A percentile compares a stretch with the other conserved stretches of the same genome.
These are phyloP conservation scores for Botrytis fabae DNA, from an alignment of 2,329 filamentous ascomycete genomes.

Conservation along the genomic window DNA sequence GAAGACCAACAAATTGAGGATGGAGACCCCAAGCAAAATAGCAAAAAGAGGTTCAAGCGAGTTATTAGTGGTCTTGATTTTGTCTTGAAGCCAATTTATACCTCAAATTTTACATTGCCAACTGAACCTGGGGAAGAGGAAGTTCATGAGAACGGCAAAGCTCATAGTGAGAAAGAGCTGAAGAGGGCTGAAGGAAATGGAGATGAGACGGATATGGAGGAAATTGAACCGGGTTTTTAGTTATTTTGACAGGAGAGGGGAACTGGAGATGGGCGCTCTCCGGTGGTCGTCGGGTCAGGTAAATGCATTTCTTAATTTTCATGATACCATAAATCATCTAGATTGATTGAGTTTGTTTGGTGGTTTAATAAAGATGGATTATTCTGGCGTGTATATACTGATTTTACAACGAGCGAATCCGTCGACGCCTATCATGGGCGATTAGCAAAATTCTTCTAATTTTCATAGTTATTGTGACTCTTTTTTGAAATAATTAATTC, in stretches of 20 bases:
- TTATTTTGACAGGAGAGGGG: neutral
- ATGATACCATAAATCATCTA: neutral
- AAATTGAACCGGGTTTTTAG: neutral
- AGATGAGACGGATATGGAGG: neutral
- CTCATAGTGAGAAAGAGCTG: neutral
- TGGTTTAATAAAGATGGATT: neutral
- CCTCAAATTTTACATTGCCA: neutral
- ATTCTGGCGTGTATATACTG: neutral
- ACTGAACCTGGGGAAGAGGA: constrained; percentile 5
- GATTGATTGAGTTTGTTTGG: neutral
- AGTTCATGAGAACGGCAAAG: neutral
- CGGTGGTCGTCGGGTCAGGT: neutral
- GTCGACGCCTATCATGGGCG: neutral
- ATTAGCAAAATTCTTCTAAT: neutral
- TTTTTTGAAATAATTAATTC: neutral
- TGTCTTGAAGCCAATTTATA: constrained; percentile 22
- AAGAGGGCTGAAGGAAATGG: neutral
- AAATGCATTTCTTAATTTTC: neutral
- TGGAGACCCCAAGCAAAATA: constrained; percentile 33
- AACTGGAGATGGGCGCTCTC: neutral
- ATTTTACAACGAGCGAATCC: neutral
- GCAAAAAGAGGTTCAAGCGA: constrained; percentile 31
- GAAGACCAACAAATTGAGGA: constrained; percentile 54
- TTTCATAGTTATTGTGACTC: neutral
- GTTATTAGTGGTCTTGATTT: constrained; percentile 22